Evolutionary conservation across 2,329 filamentous ascomycete species (phyloP).

Genomic region (Beauveria rudraprayagi): DNA sequence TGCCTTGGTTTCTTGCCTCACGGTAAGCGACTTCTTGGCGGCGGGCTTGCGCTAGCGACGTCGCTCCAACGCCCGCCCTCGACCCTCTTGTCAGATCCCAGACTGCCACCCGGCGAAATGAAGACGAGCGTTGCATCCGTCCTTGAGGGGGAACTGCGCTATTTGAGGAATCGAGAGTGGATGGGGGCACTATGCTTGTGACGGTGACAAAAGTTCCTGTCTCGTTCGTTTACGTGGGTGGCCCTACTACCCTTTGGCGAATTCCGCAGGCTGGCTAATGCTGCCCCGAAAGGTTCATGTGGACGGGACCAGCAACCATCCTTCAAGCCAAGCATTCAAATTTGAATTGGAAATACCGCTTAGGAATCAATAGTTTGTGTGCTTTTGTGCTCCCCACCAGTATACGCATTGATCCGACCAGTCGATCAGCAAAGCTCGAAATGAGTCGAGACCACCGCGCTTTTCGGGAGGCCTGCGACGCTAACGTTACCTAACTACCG

Average conservation of each 20-base stretch:
- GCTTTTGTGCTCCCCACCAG: background rate
- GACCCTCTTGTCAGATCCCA: background rate
- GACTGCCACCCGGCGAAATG: background rate
- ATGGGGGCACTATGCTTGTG: background rate
- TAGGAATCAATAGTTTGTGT: background rate
- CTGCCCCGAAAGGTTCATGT: background rate
- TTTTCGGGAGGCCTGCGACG: background rate
- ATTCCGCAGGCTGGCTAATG: background rate
- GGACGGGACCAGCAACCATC: too few species aligned
- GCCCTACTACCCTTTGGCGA: background rate
- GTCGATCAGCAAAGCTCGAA: background rate
- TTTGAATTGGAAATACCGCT: background rate
- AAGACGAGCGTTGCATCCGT: background rate
- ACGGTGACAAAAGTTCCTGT: slow-evolving; percentile 5
- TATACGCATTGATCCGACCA: background rate
- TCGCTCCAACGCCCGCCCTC: background rate
- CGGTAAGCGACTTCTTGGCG: slow-evolving; percentile 1
- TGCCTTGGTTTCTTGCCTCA: background rate
- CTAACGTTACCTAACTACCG: background rate
- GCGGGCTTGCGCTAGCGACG: background rate
- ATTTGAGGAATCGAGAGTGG: background rate
- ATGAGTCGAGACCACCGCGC: background rate
- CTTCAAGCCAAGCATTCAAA: background rate
- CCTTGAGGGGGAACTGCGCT: background rate
- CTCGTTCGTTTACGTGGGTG: background rate